Conservation (phyloP, 1,139 yeast genomes). For the Suhomyces panamericanus region DNA sequence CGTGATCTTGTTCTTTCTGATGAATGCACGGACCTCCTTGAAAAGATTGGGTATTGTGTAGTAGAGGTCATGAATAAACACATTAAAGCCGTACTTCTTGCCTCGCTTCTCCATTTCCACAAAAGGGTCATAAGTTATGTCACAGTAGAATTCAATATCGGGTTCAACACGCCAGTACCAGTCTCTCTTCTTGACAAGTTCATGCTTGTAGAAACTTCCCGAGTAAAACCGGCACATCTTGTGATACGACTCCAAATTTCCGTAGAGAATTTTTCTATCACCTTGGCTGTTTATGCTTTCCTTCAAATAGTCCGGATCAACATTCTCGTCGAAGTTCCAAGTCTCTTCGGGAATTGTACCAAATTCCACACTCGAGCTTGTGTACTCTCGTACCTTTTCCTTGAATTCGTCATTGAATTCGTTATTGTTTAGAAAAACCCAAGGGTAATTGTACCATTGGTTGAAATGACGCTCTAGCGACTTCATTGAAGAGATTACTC, state of each 20-base stretch:
- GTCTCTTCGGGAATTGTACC: constrained; percentile 63
- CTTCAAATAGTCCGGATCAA: constrained; percentile 32
- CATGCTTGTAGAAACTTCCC: constrained; percentile 76
- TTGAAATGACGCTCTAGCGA: constrained; percentile 84
- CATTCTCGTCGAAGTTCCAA: constrained; percentile 58
- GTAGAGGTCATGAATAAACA: constrained; percentile 69
- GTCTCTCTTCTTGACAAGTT: constrained; percentile 61
- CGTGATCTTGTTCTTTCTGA: constrained; percentile 43
- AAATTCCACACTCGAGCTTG: constrained; percentile 63
- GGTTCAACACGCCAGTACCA: constrained; percentile 98
- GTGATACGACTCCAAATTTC: constrained; percentile 74
- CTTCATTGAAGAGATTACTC: constrained; percentile 65
- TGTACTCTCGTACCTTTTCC: constrained; percentile 44
- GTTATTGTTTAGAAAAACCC: constrained; percentile 81
- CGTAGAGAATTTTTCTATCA: constrained; percentile 78
- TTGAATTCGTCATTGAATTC: constrained; percentile 68
- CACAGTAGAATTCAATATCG: constrained; percentile 84
- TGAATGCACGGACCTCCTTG: constrained; percentile 65
- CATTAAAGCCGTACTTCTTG: constrained; percentile 82
- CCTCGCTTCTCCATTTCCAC: constrained; percentile 66
- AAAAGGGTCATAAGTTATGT: constrained; percentile 88
- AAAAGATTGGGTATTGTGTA: constrained; percentile 82
- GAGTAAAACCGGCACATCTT: constrained; percentile 73
- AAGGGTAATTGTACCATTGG: constrained; percentile 88
- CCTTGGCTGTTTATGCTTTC: constrained; percentile 72